Evolutionary conservation across 768 basidiomycete species (phyloP).

Genomic region (Hericium coralloides): DNA sequence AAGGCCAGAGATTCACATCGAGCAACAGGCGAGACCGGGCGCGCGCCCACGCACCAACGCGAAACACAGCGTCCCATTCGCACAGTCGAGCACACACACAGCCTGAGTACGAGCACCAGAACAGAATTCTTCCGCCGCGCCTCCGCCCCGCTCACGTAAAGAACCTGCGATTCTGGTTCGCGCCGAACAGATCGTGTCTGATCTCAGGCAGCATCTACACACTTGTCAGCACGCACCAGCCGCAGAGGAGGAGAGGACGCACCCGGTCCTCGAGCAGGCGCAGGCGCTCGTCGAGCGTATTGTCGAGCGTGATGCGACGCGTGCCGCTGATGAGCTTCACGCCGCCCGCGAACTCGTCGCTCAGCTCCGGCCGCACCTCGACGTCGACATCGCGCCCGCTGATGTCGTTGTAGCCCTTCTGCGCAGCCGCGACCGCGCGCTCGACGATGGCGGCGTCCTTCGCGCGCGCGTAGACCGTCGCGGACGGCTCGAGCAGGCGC

Average conservation of each 20-base stretch:
- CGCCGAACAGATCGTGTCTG: conserved; percentile 78
- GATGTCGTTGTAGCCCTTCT: conserved; percentile 61
- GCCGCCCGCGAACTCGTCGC: conserved; percentile 80
- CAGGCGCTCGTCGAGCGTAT: conserved; percentile 89
- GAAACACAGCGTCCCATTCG: no score
- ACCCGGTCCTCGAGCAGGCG: conserved; percentile 85
- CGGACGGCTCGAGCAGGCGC: conserved; percentile 66
- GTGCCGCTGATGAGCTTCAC: conserved; percentile 65
- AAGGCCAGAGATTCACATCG: no score
- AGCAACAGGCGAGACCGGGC: no score
- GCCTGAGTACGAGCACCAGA: no score
- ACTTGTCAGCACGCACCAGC: background rate
- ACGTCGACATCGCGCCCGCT: conserved; percentile 59
- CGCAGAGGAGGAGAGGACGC: conserved; percentile 16
- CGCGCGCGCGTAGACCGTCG: conserved; percentile 57
- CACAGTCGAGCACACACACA: no score
- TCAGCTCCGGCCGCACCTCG: conserved; percentile 51
- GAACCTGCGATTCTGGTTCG: conserved; percentile 89
- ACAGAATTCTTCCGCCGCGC: no score
- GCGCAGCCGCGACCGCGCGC: conserved; percentile 58
- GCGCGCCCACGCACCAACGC: no score
- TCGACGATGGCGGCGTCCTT: conserved; percentile 55
- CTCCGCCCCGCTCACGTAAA: conserved; percentile 38
- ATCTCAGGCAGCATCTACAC: conserved; percentile 95
- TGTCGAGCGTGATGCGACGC: conserved; percentile 82